Conservation (phyloP, 805 yeast species). For the Candida piceae region DNA sequence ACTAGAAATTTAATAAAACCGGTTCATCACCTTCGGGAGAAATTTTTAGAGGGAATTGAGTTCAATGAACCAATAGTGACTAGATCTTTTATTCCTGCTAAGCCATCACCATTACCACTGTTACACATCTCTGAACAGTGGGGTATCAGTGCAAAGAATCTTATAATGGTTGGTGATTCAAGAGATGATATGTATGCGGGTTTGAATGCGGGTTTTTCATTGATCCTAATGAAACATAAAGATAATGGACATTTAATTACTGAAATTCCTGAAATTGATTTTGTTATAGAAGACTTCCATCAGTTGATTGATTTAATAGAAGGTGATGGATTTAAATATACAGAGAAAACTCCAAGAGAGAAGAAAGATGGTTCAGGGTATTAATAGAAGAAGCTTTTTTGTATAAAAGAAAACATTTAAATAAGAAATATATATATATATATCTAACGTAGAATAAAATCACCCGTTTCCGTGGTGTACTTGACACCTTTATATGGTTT, state of each 20-base stretch:
- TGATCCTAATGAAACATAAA: slow-evolving; percentile 48
- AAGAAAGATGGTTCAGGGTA: slow-evolving; percentile 4
- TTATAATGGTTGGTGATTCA: slow-evolving; percentile 74
- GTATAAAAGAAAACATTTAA: too few species aligned
- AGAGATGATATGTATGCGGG: slow-evolving; percentile 67
- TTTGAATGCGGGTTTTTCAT: slow-evolving; percentile 53
- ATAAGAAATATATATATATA: too few species aligned
- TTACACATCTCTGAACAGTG: slow-evolving; percentile 48
- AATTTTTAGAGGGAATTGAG: slow-evolving; percentile 33
- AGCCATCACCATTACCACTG: slow-evolving; percentile 63
- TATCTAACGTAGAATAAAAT: slow-evolving; percentile 44
- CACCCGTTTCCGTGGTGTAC: slow-evolving; percentile 63
- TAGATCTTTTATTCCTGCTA: slow-evolving; percentile 61
- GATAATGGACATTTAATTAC: slow-evolving; percentile 42
- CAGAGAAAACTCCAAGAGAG: slow-evolving; percentile 6
- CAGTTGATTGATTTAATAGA: slow-evolving; percentile 34
- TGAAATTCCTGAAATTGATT: slow-evolving; percentile 32
- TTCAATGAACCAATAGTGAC: slow-evolving; percentile 52
- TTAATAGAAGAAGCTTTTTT: neutral
- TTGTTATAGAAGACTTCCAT: slow-evolving; percentile 31
- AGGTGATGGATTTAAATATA: slow-evolving; percentile 28
- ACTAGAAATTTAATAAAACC: slow-evolving; percentile 56
- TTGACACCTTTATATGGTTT: slow-evolving; percentile 91
- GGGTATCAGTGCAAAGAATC: slow-evolving; percentile 39
- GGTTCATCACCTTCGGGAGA: slow-evolving; percentile 44